Evolutionary conservation across 2,329 filamentous ascomycete genomes (phyloP), one percentile per base, ranked within the genome.

Genomic region (Colletotrichum viniferum): DNA sequence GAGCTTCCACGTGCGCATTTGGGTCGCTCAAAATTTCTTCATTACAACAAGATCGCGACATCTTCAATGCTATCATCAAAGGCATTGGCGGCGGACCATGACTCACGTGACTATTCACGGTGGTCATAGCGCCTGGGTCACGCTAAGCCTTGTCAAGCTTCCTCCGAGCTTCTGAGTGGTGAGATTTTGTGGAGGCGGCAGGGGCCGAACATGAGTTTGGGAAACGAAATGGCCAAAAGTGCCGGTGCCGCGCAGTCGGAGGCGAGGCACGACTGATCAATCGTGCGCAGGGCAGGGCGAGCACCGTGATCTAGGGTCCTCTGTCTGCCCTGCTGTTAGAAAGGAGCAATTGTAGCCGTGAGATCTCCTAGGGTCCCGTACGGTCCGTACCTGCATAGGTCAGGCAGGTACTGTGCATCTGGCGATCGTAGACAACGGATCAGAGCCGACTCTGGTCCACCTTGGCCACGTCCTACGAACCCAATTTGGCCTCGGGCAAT

Each of bases 101-200:
- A 14, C 16, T 56, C 73, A 76, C 81, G 81, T 80, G 80, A 76
- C 36, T 55, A 13, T 76, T 67, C 61, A n/a, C 32, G 63, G 69
- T 81, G 81, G 80, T 78, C 81, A 81, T 81, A 81, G 81, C 80
- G 81, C 76, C 74, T 18, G 58, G 34, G 28, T 74, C 26, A 24
- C 71, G 58, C 79, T 80, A 82, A 80, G 77, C 81, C 79, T 77
- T 79, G 77, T 80, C 76, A 69, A 77, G 78, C 28, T 36, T 36
- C 38, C 26, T n/a, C 14, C 26, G 34, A 68, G 63, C 55, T 64
- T 26, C 12, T 63, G 63, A 68, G 32, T 73, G 73, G 69, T 62
- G 63, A 73, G 65, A 76, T 43, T 34, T 34, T 73, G 74, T 76
- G 74, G 74, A 70, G 70, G 38, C 60, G 24, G 65, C 74, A 76